phyloP scores from a whole-genome alignment of 106 monocot genomes.

The Dioscorea zingiberensis region DNA sequence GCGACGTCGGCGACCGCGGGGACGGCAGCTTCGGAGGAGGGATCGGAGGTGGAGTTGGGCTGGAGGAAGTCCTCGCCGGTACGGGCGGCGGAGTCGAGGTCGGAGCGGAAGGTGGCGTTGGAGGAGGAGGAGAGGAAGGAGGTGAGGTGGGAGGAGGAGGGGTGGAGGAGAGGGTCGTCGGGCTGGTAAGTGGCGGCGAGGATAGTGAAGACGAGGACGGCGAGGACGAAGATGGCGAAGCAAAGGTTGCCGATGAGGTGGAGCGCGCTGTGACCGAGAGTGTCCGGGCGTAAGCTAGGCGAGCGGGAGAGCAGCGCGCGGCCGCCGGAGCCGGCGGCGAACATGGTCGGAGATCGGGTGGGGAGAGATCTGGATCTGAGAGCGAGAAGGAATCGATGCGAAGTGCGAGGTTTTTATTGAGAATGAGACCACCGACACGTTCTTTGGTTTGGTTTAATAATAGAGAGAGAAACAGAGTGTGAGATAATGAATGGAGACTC shows the following conservation, averaged over 20 bases:
- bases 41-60: conserved; percentile 5
- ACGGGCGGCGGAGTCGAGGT: conserved; percentile 23
- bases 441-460: background rate
- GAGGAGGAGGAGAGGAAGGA: conserved; percentile 60
- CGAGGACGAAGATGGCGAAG: conserved; percentile 64
- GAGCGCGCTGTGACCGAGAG: conserved; percentile 47
- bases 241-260: conserved; percentile 51
- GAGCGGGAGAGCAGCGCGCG: conserved; percentile 1
- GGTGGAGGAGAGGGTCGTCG: conserved; percentile 58
- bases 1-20: conserved; percentile 29
- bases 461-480: too few species aligned
- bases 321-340: background rate
- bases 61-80: conserved; percentile 57
- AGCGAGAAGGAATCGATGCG: background rate
- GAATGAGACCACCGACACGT: background rate
- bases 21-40: conserved; percentile 2
- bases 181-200: conserved; percentile 73
- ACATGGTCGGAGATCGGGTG: background rate
- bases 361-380: background rate
- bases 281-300: conserved; percentile 34
- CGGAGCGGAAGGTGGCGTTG: conserved; percentile 61
- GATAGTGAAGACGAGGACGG: conserved; percentile 63
- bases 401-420: background rate
- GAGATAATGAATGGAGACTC: too few species aligned
- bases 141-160: conserved; percentile 30